phyloP scores from a whole-genome alignment of 2,329 filamentous ascomycete genomes.

The Pseudocercospora cruenta region DNA sequence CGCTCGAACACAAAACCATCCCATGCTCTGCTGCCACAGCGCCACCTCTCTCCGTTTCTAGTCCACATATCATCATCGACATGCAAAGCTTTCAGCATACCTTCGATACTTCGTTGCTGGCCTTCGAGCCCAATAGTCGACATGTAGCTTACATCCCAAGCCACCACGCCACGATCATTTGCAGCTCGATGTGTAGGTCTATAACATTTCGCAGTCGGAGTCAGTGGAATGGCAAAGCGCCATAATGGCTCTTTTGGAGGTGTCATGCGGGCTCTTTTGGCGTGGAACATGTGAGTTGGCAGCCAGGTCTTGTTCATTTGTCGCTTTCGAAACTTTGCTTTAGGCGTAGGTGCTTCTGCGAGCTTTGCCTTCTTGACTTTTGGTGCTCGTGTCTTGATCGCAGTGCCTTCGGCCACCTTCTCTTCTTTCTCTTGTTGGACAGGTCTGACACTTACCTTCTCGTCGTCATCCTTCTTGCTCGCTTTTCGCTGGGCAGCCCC shows the following conservation, averaged over 20 bases:
- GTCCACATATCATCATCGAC: conserved; percentile 61
- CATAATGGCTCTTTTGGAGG: conserved; percentile 77
- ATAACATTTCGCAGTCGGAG: conserved; percentile 87
- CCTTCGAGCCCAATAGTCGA: conserved; percentile 82
- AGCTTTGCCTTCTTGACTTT: conserved; percentile 73
- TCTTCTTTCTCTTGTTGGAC: conserved; percentile 25
- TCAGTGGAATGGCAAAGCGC: conserved; percentile 84
- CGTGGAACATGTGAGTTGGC: conserved; percentile 91
- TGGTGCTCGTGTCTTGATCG: conserved; percentile 49
- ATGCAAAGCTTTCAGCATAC: conserved; percentile 68
- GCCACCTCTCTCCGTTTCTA: conserved; percentile 71
- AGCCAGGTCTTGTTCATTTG: conserved; percentile 91
- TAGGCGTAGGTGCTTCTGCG: conserved; percentile 64
- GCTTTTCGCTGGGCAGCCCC: conserved; percentile 54
- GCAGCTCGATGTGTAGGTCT: conserved; percentile 81
- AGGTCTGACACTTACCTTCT: conserved; percentile 24
- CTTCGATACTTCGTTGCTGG: conserved; percentile 62
- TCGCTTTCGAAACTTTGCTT: conserved; percentile 77
- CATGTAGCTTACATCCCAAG: conserved; percentile 95
- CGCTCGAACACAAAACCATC: conserved; percentile 62
- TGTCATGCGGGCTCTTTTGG: conserved; percentile 90
- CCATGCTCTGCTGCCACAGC: conserved; percentile 61
- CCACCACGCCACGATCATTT: conserved; percentile 73
- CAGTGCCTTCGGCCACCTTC: conserved; percentile 33
- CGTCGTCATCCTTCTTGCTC: conserved; percentile 39